Percentiles rank a stretch among this genome's conserved stretches.
These are phyloP conservation scores for Microcyclospora tardicrescens DNA, from an alignment of 2,329 filamentous ascomycete genomes.

Conservation along the genomic window DNA sequence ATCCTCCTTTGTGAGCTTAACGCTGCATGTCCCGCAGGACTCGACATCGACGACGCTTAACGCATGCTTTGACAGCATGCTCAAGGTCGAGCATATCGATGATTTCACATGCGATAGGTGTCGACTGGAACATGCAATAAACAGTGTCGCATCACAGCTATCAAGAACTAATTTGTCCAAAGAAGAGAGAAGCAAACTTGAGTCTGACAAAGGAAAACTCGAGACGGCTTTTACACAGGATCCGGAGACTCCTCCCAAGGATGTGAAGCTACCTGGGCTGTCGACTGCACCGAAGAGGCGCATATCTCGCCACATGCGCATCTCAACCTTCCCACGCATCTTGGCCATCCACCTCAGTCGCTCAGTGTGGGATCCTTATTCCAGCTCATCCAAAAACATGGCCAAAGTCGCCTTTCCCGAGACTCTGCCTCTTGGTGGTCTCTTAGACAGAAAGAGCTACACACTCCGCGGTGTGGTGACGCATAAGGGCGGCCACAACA, in stretches of 20 bases:
- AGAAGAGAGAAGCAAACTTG: slow-evolving; percentile 30
- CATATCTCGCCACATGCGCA: slow-evolving; percentile 78
- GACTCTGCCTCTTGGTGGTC: slow-evolving; percentile 64
- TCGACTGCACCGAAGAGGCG: slow-evolving; percentile 64
- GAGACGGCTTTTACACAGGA: slow-evolving; percentile 60
- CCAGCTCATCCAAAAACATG: slow-evolving; percentile 74
- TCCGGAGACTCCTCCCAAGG: slow-evolving; percentile 63
- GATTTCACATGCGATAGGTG: slow-evolving; percentile 95
- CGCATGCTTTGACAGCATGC: slow-evolving; percentile 80
- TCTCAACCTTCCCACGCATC: slow-evolving; percentile 77
- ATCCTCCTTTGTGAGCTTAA: slow-evolving; percentile 83
- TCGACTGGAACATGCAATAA: slow-evolving; percentile 65
- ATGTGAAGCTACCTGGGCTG: slow-evolving; percentile 60
- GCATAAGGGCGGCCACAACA: slow-evolving; percentile 90
- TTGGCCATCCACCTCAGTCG: slow-evolving; percentile 85
- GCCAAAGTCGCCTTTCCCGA: slow-evolving; percentile 92
- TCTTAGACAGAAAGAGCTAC: slow-evolving; percentile 68
- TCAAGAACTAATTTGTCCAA: slow-evolving; percentile 39
- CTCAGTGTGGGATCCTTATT: slow-evolving; percentile 70
- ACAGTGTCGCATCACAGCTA: slow-evolving; percentile 48
- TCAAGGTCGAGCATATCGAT: slow-evolving; percentile 92
- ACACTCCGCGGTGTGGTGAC: slow-evolving; percentile 77
- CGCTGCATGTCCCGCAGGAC: slow-evolving; percentile 76
- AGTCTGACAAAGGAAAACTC: slow-evolving; percentile 51
- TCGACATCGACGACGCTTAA: slow-evolving; percentile 60